Evolutionary conservation across 2,329 filamentous ascomycete genomes (phyloP).

Genomic region (Beauveria sp.): DNA sequence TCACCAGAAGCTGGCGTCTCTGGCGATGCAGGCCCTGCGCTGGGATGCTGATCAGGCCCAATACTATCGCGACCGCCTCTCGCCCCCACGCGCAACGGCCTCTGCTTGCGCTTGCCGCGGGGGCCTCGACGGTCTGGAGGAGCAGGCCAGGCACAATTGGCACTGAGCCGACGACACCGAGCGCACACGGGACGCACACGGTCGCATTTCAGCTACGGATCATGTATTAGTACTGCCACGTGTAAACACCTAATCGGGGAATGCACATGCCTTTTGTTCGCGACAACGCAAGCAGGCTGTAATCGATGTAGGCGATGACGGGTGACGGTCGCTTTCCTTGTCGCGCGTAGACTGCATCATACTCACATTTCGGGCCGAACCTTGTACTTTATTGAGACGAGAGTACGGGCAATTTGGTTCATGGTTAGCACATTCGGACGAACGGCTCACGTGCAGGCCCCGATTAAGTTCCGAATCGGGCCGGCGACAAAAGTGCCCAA

Average conservation of each 20-base stretch:
- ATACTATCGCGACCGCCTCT: neutral
- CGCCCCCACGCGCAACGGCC: neutral
- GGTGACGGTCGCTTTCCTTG: neutral
- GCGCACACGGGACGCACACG: neutral
- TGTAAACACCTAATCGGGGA: neutral
- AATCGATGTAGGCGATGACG: neutral
- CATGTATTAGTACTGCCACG: neutral
- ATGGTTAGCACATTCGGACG: neutral
- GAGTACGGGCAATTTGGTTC: neutral
- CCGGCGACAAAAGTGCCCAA: neutral
- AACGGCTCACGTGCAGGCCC: neutral
- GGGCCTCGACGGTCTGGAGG: conserved; percentile 2
- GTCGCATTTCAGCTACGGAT: neutral
- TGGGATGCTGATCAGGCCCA: neutral
- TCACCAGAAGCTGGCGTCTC: neutral
- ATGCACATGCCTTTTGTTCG: neutral
- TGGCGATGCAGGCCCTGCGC: neutral
- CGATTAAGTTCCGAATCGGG: neutral
- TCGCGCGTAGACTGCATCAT: neutral
- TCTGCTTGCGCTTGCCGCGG: neutral
- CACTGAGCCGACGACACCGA: neutral
- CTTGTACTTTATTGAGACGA: neutral
- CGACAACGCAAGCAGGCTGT: conserved; percentile 5
- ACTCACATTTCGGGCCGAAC: neutral
- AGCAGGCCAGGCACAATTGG: neutral